These are phyloP conservation scores for Penicillium palitans DNA, from an alignment of 2,329 filamentous ascomycete species.

Conservation along the genomic window DNA sequence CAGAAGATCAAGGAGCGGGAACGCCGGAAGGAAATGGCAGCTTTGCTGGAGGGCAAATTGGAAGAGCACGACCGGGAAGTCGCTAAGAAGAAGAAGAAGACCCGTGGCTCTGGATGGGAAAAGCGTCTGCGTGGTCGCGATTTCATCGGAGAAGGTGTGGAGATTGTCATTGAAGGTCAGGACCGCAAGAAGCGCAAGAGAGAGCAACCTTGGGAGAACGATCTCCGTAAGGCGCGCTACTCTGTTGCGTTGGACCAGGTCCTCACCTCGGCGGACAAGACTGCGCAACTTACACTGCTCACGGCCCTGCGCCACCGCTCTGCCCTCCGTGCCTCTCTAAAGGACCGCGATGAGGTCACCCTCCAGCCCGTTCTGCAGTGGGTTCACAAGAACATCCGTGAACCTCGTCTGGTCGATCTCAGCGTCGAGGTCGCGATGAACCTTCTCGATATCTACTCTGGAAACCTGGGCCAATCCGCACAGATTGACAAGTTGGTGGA, in stretches of 20 bases:
- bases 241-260: conserved; percentile 76
- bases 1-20: conserved; percentile 76
- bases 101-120: conserved; percentile 60
- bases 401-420: conserved; percentile 77
- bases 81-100: conserved; percentile 68
- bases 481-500: conserved; percentile 72
- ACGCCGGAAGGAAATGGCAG: conserved; percentile 80
- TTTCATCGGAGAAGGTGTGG: conserved; percentile 77
- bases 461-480: conserved; percentile 71
- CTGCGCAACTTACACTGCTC: conserved; percentile 72
- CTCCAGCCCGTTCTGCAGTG: conserved; percentile 82
- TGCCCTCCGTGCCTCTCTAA: conserved; percentile 76
- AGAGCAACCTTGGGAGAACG: conserved; percentile 75
- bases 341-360: conserved; percentile 75
- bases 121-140: conserved; percentile 69
- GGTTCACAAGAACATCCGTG: conserved; percentile 75
- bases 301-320: conserved; percentile 84
- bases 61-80: conserved; percentile 73
- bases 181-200: conserved; percentile 64
- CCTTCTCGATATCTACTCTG: conserved; percentile 82
- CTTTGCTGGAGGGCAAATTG: conserved; percentile 73
- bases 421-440: conserved; percentile 81
- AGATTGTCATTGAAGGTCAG: conserved; percentile 77
- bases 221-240: conserved; percentile 77
- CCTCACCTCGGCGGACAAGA: conserved; percentile 61